Evolutionary conservation across 2,329 filamentous ascomycete species (phyloP).

Genomic region (Fusarium begoniae): DNA sequence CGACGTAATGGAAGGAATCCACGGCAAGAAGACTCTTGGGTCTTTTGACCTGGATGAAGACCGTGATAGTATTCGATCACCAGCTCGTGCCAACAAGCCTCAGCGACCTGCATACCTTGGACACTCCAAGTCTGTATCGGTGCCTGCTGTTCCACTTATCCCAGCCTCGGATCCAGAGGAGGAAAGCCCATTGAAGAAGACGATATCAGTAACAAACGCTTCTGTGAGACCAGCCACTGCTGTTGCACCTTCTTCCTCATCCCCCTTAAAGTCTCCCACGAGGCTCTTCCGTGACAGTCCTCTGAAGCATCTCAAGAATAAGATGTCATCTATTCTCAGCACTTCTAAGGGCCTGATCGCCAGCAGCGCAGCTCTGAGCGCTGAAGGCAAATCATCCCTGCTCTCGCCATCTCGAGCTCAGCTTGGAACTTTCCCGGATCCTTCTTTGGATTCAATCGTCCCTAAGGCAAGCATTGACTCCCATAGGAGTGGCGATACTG

Average conservation of each 20-base stretch:
- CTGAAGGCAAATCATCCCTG: slow-evolving; percentile 67
- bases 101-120: slow-evolving; percentile 34
- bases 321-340: slow-evolving; percentile 89
- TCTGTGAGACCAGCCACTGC: slow-evolving; percentile 57
- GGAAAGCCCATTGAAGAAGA: slow-evolving; percentile 61
- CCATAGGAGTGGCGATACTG: slow-evolving; percentile 26
- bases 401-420: slow-evolving; percentile 63
- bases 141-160: slow-evolving; percentile 59
- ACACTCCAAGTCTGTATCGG: slow-evolving; percentile 70
- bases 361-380: slow-evolving; percentile 73
- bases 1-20: slow-evolving; percentile 68
- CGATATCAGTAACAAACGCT: slow-evolving; percentile 67
- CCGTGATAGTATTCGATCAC: slow-evolving; percentile 16
- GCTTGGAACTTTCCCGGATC: slow-evolving; percentile 53
- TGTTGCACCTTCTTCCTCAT: slow-evolving; percentile 54
- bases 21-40: slow-evolving; percentile 58
- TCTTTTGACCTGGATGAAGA: slow-evolving; percentile 47
- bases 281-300: slow-evolving; percentile 75
- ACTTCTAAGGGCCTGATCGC: slow-evolving; percentile 87
- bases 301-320: slow-evolving; percentile 91
- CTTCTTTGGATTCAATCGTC: slow-evolving; percentile 61
- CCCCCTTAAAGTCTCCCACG: slow-evolving; percentile 66
- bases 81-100: slow-evolving; percentile 15
- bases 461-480: slow-evolving; percentile 38
- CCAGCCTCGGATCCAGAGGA: slow-evolving; percentile 27